Evolutionary conservation across 352 stramenopile genomes (phyloP).

Genomic region (Phytopythium chamaehyphon): DNA sequence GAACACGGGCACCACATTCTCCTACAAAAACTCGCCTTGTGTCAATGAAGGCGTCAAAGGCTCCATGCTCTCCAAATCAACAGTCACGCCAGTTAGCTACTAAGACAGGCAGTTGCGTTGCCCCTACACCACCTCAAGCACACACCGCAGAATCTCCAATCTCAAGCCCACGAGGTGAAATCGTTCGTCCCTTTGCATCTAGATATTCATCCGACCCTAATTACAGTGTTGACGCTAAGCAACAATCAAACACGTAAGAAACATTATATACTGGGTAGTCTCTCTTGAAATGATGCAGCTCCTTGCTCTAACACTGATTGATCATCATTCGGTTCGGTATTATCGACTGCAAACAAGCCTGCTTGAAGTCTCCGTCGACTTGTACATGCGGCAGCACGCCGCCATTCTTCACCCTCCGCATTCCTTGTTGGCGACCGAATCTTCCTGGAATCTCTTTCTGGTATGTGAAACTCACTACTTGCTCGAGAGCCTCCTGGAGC

Average conservation of each 20-base stretch:
- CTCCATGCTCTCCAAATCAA: slow-evolving; percentile 3
- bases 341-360: slow-evolving; percentile 1
- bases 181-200: slow-evolving; percentile 1
- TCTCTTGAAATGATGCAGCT: background rate
- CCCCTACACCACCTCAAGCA: background rate
- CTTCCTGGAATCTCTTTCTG: no score
- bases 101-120: background rate
- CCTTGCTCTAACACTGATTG: background rate
- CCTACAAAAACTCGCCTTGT: slow-evolving; percentile 8
- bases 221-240: background rate
- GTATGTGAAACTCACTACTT: background rate
- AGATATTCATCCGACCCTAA: background rate
- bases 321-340: background rate
- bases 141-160: background rate
- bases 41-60: background rate
- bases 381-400: background rate
- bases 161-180: background rate
- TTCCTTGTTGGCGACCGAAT: background rate
- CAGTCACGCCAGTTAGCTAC: background rate
- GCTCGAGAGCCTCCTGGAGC: background rate
- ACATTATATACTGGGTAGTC: background rate
- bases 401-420: background rate
- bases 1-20: slow-evolving; percentile 4
- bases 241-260: background rate
- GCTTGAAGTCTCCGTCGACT: background rate